Base-by-base conservation (phyloP, 441 rosid species). In the Biscutella laevigata region DNA sequence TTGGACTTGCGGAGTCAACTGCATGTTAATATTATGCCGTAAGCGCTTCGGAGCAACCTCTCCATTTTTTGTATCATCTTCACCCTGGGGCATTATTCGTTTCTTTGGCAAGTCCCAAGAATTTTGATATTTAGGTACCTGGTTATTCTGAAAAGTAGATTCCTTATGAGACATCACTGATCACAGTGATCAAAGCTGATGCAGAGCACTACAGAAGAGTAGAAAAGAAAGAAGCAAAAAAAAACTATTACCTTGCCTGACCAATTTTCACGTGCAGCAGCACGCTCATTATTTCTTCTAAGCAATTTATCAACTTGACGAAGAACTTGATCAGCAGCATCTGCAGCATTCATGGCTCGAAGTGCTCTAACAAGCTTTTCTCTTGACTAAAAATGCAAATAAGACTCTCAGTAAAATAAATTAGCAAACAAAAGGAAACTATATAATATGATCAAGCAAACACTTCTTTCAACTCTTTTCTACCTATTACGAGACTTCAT, bases 291-390 rank as follows among this genome's bases (percentile, higher is more conserved):
- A 61, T 69, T 17, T 17, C 76, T 17, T 17, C 76, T 87, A 10
- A 87, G 73, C 72, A 77, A 66, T 74, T 90, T 90, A 67, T 87
- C 99, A 57, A 87, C 95, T 77, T 87, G 99, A 53, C 99, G 83
- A 55, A 94, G 75, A 62, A 77, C 98, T 71, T 90, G 98, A 69
- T 94, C 98, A 37, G 94, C 99, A 27, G 89, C 95, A 76, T 94
- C 96, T 58, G 90, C 92, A 64, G 96, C 95, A 79, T 85, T 90
- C 90, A 90, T 75, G 53, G 82, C 77, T 64, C 92, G 86, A 53
- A 94, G 70, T 61, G 80, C 91, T 85, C 82, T 70, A 45, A 87
- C 69, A 72, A 94, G 68, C 73, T 57, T 85, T 57, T 94, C 99
- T 68, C 98, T 83, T 38, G 98, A 83, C 99, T 94, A 84, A 22